These are phyloP conservation scores for Penicillium malachiteum DNA, from an alignment of 495 filamentous ascomycete species.

Conservation along the genomic window DNA sequence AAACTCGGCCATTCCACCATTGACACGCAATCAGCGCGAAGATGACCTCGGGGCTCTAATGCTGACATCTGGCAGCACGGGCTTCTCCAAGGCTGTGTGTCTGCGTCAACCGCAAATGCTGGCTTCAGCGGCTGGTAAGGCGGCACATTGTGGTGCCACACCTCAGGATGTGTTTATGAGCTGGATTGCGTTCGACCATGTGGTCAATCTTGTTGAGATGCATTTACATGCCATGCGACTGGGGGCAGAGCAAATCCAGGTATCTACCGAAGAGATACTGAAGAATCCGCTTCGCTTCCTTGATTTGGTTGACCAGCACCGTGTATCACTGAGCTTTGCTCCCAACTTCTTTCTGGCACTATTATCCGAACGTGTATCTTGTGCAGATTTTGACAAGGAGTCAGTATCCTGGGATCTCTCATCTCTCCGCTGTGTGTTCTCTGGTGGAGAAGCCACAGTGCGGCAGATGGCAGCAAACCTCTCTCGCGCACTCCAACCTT, in stretches of 20 bases:
- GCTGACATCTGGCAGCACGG: conserved; percentile 57
- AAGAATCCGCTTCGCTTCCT: conserved; percentile 37
- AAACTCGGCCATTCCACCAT: not conserved
- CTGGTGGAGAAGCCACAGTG: conserved; percentile 36
- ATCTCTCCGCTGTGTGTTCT: conserved; percentile 16
- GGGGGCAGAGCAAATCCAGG: conserved; percentile 45
- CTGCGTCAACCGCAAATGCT: conserved; percentile 43
- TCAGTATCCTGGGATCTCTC: conserved; percentile 6
- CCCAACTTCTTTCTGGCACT: conserved; percentile 51
- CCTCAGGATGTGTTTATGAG: conserved; percentile 33
- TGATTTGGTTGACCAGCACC: conserved; percentile 34
- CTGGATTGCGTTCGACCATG: conserved; percentile 55
- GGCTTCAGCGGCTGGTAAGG: conserved; percentile 43
- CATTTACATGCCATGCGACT: conserved; percentile 44
- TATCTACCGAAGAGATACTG: conserved; percentile 37
- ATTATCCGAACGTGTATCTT: not conserved
- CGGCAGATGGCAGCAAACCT: conserved; percentile 8
- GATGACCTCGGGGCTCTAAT: conserved; percentile 36
- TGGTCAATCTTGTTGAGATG: conserved; percentile 48
- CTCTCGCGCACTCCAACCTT: not conserved
- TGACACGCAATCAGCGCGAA: not conserved
- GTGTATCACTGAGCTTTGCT: conserved; percentile 44
- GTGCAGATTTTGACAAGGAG: not conserved
- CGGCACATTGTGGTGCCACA: not conserved
- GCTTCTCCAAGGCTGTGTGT: conserved; percentile 50